Evolutionary conservation across 2,329 filamentous ascomycete species (phyloP).

Genomic region (Trichoderma harzianum): DNA sequence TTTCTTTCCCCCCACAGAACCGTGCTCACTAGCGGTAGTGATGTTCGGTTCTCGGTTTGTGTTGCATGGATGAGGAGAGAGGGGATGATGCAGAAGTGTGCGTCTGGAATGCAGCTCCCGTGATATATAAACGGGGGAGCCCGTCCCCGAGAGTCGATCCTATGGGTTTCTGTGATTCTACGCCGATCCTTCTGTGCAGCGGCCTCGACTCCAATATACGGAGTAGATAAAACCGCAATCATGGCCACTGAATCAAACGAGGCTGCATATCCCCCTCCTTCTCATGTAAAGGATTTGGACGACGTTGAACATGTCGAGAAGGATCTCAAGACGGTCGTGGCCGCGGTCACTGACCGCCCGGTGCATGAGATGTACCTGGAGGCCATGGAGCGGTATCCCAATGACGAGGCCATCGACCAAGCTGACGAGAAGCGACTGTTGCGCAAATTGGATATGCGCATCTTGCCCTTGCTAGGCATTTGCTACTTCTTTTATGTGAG

Average conservation of each 20-base stretch:
- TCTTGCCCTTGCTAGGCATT: conserved; percentile 37
- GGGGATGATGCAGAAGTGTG: background rate
- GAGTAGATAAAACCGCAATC: background rate
- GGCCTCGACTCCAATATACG: background rate
- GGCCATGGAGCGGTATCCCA: conserved; percentile 36
- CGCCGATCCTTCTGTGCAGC: background rate
- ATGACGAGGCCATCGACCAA: conserved; percentile 36
- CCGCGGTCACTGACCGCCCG: conserved; percentile 23
- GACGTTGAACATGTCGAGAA: conserved; percentile 23
- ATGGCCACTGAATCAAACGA: conserved; percentile 3
- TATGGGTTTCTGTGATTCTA: background rate
- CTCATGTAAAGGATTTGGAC: conserved; percentile 8
- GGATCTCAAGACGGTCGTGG: conserved; percentile 18
- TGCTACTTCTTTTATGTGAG: conserved; percentile 40
- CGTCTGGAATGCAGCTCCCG: background rate
- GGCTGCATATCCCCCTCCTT: background rate
- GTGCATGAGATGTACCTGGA: conserved; percentile 33
- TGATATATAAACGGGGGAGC: conserved; percentile 1
- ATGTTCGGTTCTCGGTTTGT: background rate
- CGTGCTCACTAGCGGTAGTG: background rate
- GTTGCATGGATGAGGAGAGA: conserved; percentile 6
- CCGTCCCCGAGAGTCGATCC: background rate
- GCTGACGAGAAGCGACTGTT: conserved; percentile 32
- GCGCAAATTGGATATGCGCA: conserved; percentile 38
- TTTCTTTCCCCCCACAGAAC: conserved; percentile 1